Conservation (phyloP, 1,139 yeast genomes). For the Kodamaea alishanica region DNA sequence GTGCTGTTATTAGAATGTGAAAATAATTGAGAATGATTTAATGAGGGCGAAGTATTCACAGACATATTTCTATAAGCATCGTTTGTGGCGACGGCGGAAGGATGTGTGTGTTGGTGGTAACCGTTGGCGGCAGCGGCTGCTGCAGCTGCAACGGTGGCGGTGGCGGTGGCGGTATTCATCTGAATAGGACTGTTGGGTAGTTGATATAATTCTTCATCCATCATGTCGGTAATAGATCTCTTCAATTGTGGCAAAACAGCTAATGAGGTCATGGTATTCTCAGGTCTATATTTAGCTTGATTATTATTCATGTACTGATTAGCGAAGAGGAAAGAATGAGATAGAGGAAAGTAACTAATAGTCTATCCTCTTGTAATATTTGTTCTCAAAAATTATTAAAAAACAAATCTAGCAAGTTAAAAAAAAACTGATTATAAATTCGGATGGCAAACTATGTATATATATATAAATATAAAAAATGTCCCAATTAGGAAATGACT, state of each 20-base stretch:
- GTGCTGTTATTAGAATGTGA: conserved; percentile 14
- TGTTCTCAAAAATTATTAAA: not conserved
- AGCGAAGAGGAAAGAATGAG: no score
- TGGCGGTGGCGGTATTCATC: conserved; percentile 5
- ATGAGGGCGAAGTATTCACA: conserved; percentile 18
- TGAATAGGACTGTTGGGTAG: conserved; percentile 28
- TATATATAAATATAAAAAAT: conserved; percentile 7
- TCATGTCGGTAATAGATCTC: conserved; percentile 54
- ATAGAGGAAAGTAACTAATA: no score
- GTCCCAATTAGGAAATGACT: not conserved
- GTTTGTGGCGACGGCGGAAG: conserved; percentile 10
- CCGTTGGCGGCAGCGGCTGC: conserved; percentile 1
- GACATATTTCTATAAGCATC: conserved; percentile 10
- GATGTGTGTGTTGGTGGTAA: not conserved
- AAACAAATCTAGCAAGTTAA: not conserved
- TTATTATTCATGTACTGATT: conserved; percentile 4
- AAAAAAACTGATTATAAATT: not conserved
- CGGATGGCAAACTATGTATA: conserved; percentile 11
- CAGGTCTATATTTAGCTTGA: conserved; percentile 1
- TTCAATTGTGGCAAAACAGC: conserved; percentile 46
- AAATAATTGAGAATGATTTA: conserved; percentile 15
- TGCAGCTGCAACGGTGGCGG: conserved; percentile 21
- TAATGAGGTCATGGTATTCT: conserved; percentile 39
- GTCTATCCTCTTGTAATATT: no score
- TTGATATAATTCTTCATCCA: conserved; percentile 64